phyloP scores from a whole-genome alignment of 495 filamentous ascomycete genomes.

The Hyaloscypha variabilis region DNA sequence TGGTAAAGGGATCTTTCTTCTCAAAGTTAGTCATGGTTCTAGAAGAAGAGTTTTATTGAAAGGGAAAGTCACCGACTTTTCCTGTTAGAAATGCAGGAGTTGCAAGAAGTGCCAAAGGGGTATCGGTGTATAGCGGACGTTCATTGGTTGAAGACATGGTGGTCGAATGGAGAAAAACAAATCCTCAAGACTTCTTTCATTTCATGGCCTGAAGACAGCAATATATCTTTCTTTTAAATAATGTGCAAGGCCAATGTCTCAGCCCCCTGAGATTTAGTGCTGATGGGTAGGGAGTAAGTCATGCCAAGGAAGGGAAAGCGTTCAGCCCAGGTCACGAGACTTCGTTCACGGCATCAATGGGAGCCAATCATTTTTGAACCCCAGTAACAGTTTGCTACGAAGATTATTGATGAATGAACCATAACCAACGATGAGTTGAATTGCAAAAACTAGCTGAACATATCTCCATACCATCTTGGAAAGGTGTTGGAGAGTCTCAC shows the following conservation, averaged over 20 bases:
- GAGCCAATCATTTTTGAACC: neutral
- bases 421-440: too few relatives aligned
- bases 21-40: neutral
- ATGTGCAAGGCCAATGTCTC: neutral
- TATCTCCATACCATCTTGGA: too few relatives aligned
- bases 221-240: neutral
- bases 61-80: neutral
- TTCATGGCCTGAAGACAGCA: neutral
- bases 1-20: constrained; percentile 24
- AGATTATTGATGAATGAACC: neutral
- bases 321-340: neutral
- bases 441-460: too few relatives aligned
- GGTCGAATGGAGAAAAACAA: neutral
- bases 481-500: too few relatives aligned
- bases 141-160: neutral
- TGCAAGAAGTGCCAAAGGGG: constrained; percentile 10
- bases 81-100: constrained; percentile 6
- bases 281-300: neutral
- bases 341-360: neutral
- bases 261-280: neutral
- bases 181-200: neutral
- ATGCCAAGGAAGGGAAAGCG: neutral
- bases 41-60: neutral
- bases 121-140: constrained; percentile 4
- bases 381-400: neutral